phyloP scores from a whole-genome alignment of 2,329 filamentous ascomycete genomes.

The Colletotrichum limetticola region DNA sequence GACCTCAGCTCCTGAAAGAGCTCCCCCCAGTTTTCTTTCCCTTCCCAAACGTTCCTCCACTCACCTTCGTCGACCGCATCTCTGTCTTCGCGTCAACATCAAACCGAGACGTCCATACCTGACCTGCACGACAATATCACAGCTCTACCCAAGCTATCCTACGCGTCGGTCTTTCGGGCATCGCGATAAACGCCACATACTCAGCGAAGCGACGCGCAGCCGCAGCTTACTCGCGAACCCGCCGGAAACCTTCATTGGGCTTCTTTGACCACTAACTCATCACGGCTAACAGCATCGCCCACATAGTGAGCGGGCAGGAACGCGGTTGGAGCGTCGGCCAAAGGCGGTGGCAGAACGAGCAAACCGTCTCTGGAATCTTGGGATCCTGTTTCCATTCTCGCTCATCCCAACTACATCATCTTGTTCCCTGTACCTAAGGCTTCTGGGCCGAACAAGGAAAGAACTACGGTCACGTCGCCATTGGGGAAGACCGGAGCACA shows the following conservation, averaged over 20 bases:
- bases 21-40: conserved; percentile 36
- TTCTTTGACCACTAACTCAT: conserved; percentile 13
- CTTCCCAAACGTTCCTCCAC: conserved; percentile 23
- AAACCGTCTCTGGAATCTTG: conserved; percentile 33
- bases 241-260: conserved; percentile 20
- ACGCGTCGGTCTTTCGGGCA: conserved; percentile 8
- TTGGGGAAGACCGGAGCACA: conserved; percentile 60
- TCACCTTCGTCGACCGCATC: conserved; percentile 4
- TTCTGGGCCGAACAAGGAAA: conserved; percentile 30
- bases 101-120: neutral
- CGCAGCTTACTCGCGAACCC: neutral
- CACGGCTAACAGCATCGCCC: conserved; percentile 20
- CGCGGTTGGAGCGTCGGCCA: conserved; percentile 10
- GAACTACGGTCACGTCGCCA: conserved; percentile 23
- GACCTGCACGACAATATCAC: conserved; percentile 5
- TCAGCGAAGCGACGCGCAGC: conserved; percentile 14
- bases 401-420: conserved; percentile 32
- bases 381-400: conserved; percentile 34
- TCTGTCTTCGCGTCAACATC: conserved; percentile 28
- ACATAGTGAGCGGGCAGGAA: conserved; percentile 16
- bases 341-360: conserved; percentile 29
- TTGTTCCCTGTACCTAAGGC: conserved; percentile 37
- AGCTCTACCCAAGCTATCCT: neutral
- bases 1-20: conserved; percentile 34
- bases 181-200: neutral